A percentile compares a stretch with the other conserved stretches of the same genome.
Evolutionary conservation across 2,329 filamentous ascomycete species (phyloP).

Genomic region (Phialophora macrospora): DNA sequence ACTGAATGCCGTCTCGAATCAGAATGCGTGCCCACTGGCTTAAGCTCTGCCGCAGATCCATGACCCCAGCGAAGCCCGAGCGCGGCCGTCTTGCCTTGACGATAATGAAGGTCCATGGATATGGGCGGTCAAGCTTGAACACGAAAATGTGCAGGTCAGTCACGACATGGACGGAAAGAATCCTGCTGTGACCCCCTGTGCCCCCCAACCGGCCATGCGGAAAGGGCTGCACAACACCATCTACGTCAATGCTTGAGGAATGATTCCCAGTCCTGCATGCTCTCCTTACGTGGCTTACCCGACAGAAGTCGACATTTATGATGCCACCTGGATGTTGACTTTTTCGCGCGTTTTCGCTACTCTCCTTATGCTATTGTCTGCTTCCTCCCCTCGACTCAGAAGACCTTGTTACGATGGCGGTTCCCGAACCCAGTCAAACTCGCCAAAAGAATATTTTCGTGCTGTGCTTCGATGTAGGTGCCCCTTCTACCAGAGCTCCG

Average conservation of each 20-base stretch:
- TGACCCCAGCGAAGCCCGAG: neutral
- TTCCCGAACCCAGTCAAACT: slow-evolving; percentile 9
- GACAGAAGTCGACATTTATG: neutral
- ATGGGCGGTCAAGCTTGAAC: slow-evolving; percentile 1
- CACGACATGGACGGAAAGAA: neutral
- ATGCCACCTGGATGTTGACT: neutral
- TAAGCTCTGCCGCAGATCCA: neutral
- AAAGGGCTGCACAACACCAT: neutral
- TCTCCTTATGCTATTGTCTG: neutral
- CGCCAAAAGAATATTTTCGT: slow-evolving; percentile 34
- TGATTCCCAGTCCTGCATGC: neutral
- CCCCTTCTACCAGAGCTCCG: neutral
- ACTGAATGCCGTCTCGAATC: neutral
- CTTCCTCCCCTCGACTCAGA: neutral
- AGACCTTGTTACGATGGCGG: slow-evolving; percentile 16
- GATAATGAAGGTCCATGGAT: neutral
- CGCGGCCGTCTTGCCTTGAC: neutral
- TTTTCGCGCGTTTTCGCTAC: neutral
- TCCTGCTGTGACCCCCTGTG: slow-evolving; percentile 6
- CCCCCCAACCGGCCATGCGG: neutral
- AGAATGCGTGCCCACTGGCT: neutral
- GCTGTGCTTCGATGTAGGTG: slow-evolving; percentile 35
- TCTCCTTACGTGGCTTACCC: neutral
- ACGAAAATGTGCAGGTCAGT: neutral
- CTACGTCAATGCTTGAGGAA: neutral